Conservation (phyloP, 2,329 filamentous ascomycete genomes). For the Aspergillus sclerotialis region DNA sequence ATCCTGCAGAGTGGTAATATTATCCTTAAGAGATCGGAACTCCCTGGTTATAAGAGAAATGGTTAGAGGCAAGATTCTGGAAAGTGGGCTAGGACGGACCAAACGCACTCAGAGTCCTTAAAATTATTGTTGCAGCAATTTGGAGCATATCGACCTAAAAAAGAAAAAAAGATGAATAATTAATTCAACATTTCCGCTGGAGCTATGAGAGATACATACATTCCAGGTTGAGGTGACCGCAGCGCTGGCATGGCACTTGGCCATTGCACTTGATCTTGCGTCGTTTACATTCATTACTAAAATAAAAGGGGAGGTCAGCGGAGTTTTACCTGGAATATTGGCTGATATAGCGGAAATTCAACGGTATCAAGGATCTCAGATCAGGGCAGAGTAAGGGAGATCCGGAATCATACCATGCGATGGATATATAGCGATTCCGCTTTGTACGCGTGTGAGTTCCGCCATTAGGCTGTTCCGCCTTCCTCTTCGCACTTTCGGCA, state of each 20-base stretch:
- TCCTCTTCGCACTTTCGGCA: conserved; percentile 32
- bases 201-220: conserved; percentile 40
- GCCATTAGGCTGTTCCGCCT: conserved; percentile 36
- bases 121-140: conserved; percentile 69
- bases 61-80: neutral
- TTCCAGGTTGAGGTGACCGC: conserved; percentile 57
- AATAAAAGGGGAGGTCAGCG: neutral
- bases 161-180: neutral
- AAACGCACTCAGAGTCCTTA: conserved; percentile 70
- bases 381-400: conserved; percentile 1
- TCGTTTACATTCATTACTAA: conserved; percentile 58
- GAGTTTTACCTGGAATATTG: neutral
- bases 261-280: conserved; percentile 65
- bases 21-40: conserved; percentile 71
- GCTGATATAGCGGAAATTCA: too few species aligned
- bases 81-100: neutral
- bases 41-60: conserved; percentile 43
- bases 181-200: too few species aligned
- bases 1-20: conserved; percentile 69
- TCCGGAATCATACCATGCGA: conserved; percentile 50
- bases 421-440: conserved; percentile 61
- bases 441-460: conserved; percentile 51
- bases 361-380: neutral
- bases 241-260: conserved; percentile 57
- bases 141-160: conserved; percentile 53